Conservation (phyloP, 768 basidiomycete genomes). For the Hortiboletus flavorubellus region DNA sequence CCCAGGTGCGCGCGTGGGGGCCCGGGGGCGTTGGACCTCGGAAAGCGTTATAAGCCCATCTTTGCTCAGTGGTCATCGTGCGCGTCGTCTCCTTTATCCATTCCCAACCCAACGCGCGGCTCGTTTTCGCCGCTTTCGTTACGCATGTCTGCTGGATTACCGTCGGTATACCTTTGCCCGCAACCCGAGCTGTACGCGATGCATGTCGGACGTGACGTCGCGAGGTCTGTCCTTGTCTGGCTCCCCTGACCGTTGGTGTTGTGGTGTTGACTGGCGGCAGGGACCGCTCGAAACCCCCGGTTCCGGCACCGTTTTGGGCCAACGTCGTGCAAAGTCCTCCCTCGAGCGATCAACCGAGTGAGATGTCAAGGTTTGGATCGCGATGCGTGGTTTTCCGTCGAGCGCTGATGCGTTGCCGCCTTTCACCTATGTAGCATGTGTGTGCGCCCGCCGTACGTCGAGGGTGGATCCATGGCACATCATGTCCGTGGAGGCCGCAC, state of each 20-base stretch:
- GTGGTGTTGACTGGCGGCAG: constrained; percentile 6
- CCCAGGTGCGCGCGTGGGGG: not conserved
- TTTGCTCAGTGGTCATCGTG: not conserved
- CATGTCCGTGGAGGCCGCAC: not conserved
- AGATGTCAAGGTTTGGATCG: constrained; percentile 4
- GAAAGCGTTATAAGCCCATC: constrained; percentile 6
- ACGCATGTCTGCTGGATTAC: constrained; percentile 7
- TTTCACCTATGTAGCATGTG: not conserved
- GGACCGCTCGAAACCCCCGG: not conserved
- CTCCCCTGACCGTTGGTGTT: too few species aligned
- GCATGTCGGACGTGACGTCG: not conserved
- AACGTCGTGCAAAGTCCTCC: not conserved
- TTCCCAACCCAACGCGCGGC: not conserved
- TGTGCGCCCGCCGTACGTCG: not conserved
- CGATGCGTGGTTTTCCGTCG: not conserved
- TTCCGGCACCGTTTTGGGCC: constrained; percentile 1
- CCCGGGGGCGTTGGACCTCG: not conserved
- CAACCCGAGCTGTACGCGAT: not conserved
- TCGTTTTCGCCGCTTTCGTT: not conserved
- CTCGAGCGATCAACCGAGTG: not conserved
- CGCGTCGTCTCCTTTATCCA: not conserved
- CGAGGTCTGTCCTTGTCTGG: constrained; percentile 6
- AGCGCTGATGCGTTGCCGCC: not conserved
- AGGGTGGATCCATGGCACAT: not conserved
- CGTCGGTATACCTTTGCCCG: not conserved